Evolutionary conservation across 345 rosid species (phyloP).

Genomic region (Eucalyptus erythrocorys): DNA sequence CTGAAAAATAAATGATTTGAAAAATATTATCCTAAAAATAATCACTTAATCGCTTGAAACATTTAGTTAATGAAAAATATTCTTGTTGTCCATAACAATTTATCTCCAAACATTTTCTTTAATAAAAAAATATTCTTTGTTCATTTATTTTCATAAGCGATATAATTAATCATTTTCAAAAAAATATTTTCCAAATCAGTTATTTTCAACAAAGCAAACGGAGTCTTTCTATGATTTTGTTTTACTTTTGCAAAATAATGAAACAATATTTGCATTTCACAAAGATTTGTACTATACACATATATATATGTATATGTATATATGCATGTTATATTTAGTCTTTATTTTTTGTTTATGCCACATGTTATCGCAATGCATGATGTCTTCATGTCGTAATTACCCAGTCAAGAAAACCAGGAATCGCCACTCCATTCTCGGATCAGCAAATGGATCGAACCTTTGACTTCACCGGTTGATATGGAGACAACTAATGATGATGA

Average conservation of each 20-base stretch:
- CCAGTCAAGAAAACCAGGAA: not conserved
- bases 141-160: too few species aligned
- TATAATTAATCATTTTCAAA: too few species aligned
- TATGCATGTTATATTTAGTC: not conserved
- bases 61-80: too few species aligned
- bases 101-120: not conserved
- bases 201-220: accelerated
- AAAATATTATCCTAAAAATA: too few species aligned
- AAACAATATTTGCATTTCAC: not conserved
- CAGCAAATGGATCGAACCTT: not conserved
- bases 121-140: too few species aligned
- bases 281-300: not conserved
- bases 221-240: accelerated
- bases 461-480: not conserved
- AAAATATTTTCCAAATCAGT: too few species aligned
- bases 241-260: not conserved
- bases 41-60: accelerated
- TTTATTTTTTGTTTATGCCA: not conserved
- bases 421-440: not conserved
- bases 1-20: accelerated
- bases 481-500: not conserved
- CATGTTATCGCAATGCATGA: not conserved
- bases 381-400: not conserved
- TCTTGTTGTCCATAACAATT: accelerated
- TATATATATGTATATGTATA: too few species aligned